Evolutionary conservation across 495 filamentous ascomycete genomes (phyloP).

Genomic region (Daldinia bambusicola): DNA sequence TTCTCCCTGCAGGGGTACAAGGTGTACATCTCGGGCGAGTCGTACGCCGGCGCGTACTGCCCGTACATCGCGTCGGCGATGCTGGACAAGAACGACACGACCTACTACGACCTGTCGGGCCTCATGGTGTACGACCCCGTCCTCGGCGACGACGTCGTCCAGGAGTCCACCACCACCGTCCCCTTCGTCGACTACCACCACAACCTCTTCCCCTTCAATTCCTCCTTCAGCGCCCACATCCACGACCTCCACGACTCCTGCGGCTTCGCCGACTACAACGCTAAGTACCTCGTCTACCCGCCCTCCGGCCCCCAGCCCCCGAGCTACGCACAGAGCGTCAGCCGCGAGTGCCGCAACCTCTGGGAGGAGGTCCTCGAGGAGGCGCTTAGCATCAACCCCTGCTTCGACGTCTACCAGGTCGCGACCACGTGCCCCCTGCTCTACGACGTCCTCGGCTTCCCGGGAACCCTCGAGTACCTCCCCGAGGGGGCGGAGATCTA

Average conservation of each 20-base stretch:
- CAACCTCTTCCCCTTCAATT: constrained; percentile 73
- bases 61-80: constrained; percentile 84
- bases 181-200: constrained; percentile 73
- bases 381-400: constrained; percentile 73
- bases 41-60: constrained; percentile 80
- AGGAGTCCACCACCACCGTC: constrained; percentile 67
- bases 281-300: constrained; percentile 74
- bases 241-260: constrained; percentile 68
- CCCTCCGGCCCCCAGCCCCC: constrained; percentile 70
- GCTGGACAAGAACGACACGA: constrained; percentile 73
- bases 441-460: constrained; percentile 80
- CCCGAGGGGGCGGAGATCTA: constrained; percentile 69
- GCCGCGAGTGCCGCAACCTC: constrained; percentile 56
- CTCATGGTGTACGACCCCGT: constrained; percentile 79
- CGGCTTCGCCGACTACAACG: constrained; percentile 73
- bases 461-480: constrained; percentile 62
- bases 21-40: constrained; percentile 76
- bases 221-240: constrained; percentile 70
- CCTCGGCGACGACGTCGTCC: constrained; percentile 65
- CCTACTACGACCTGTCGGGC: constrained; percentile 73
- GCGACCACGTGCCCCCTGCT: constrained; percentile 78
- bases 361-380: constrained; percentile 65
- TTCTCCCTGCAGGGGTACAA: constrained; percentile 72
- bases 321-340: constrained; percentile 44
- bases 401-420: constrained; percentile 84